Conservation (phyloP, 495 filamentous ascomycete species). For the Aspergillus cristatus region DNA sequence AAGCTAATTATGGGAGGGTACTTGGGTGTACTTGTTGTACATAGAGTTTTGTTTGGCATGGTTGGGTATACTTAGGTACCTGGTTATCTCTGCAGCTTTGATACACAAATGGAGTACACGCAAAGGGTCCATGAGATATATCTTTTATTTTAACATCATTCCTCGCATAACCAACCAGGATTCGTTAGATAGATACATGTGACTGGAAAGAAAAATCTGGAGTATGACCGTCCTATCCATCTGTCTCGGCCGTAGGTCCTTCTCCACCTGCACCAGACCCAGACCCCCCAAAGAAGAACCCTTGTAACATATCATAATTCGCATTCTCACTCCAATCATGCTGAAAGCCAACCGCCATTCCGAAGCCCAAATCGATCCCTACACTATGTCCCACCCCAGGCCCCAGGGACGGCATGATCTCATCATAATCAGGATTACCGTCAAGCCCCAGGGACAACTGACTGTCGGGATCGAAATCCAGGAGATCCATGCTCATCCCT, state of each 20-base stretch:
- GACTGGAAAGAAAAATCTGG: constrained; percentile 1
- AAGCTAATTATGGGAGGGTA: no score
- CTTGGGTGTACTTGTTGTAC: no score
- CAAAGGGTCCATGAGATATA: no score
- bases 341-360: constrained; percentile 60
- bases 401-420: constrained; percentile 21
- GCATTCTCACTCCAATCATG: constrained; percentile 75
- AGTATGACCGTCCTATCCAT: no score
- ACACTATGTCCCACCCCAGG: constrained; percentile 33
- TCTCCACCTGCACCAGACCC: constrained; percentile 22
- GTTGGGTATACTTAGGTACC: no score
- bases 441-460: constrained; percentile 24
- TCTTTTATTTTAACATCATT: neutral
- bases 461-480: constrained; percentile 27
- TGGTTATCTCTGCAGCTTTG: no score
- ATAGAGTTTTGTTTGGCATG: no score
- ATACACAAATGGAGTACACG: neutral
- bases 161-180: neutral
- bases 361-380: constrained; percentile 64
- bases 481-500: constrained; percentile 30
- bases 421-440: constrained; percentile 21
- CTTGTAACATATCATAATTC: constrained; percentile 79
- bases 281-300: constrained; percentile 75
- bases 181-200: neutral
- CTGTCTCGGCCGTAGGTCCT: neutral